Evolutionary conservation across 1,284 basidiomycete species (phyloP).

Genomic region (Vanrija pseudolonga): DNA sequence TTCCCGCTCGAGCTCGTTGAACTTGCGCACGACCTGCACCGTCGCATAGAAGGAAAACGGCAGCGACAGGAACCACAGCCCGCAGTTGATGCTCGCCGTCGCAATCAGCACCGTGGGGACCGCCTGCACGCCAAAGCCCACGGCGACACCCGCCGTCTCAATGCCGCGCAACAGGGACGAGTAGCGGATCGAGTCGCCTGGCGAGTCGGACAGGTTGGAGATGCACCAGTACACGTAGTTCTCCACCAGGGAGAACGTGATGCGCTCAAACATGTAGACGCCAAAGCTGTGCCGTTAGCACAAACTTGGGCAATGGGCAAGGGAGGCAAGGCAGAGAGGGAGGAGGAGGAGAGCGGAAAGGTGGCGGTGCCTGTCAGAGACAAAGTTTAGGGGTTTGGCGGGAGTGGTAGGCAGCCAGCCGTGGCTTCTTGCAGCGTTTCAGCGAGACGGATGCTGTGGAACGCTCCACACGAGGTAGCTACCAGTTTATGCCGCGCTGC

Average conservation of each 20-base stretch:
- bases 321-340: no score
- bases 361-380: no score
- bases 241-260: constrained; percentile 1
- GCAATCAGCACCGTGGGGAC: constrained; percentile 7
- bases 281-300: neutral
- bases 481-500: no score
- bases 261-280: constrained; percentile 13
- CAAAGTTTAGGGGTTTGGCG: no score
- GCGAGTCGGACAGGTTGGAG: constrained; percentile 9
- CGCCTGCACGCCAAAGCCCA: constrained; percentile 11
- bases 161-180: constrained; percentile 10
- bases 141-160: constrained; percentile 8
- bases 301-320: no score
- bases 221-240: constrained; percentile 14
- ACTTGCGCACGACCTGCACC: constrained; percentile 8
- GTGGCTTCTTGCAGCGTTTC: no score
- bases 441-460: no score
- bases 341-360: no score
- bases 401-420: no score
- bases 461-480: no score
- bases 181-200: constrained; percentile 13
- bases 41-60: constrained; percentile 7
- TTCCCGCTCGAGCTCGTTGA: neutral
- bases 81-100: constrained; percentile 7
- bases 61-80: constrained; percentile 3